Evolutionary conservation across 352 stramenopile genomes (phyloP).

Genomic region (Pythium scleroteichum): DNA sequence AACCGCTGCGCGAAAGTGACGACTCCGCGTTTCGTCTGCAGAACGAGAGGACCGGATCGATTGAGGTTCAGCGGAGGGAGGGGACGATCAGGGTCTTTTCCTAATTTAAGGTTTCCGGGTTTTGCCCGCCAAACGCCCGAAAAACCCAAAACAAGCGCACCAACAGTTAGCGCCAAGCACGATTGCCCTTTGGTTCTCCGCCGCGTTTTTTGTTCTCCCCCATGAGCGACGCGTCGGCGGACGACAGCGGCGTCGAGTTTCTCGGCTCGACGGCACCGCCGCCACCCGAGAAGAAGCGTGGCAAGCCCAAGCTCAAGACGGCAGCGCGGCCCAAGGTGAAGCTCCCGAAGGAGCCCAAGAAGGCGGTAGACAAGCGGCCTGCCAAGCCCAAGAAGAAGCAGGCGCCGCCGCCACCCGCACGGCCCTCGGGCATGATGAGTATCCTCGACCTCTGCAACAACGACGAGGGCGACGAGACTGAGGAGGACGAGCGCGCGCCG

Average conservation of each 20-base stretch:
- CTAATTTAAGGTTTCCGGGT: slow-evolving; percentile 38
- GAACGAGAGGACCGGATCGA: slow-evolving; percentile 23
- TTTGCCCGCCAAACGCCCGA: slow-evolving; percentile 26
- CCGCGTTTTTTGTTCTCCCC: slow-evolving; percentile 25
- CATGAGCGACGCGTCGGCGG: slow-evolving; percentile 29
- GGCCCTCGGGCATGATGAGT: slow-evolving; percentile 64
- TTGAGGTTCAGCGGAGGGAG: slow-evolving; percentile 27
- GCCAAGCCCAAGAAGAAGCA: not conserved
- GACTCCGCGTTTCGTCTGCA: slow-evolving; percentile 5
- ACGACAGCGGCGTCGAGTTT: slow-evolving; percentile 30
- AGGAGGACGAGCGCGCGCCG: slow-evolving; percentile 28
- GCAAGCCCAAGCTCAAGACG: slow-evolving; percentile 27
- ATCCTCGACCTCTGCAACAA: slow-evolving; percentile 76
- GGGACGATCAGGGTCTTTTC: slow-evolving; percentile 22
- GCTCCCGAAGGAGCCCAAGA: slow-evolving; percentile 14
- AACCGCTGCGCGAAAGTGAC: not conserved
- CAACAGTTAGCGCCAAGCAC: slow-evolving; percentile 9
- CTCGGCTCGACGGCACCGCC: slow-evolving; percentile 12
- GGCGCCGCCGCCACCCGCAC: slow-evolving; percentile 8
- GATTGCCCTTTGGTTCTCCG: slow-evolving; percentile 16
- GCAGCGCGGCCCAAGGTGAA: slow-evolving; percentile 20
- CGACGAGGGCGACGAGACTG: slow-evolving; percentile 31
- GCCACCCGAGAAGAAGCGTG: slow-evolving; percentile 22
- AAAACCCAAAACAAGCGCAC: slow-evolving; percentile 32
- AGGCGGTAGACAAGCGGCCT: slow-evolving; percentile 1